These are phyloP conservation scores for Astrocystis sublimbata DNA, from an alignment of 495 filamentous ascomycete genomes.

Conservation along the genomic window DNA sequence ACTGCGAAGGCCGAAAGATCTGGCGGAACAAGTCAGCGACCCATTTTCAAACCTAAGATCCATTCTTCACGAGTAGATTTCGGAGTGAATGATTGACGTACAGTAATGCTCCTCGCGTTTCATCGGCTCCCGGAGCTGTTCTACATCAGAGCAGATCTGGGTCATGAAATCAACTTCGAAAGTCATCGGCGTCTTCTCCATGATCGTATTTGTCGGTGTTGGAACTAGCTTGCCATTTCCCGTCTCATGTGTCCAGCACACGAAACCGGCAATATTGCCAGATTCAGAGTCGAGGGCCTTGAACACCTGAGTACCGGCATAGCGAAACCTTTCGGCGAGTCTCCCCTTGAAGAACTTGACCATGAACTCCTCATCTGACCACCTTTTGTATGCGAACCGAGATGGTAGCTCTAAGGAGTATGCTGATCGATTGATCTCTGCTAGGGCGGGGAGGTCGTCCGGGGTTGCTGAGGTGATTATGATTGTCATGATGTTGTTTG, in stretches of 20 bases:
- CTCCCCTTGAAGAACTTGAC: not conserved
- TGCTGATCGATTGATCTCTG: not conserved
- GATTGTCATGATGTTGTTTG: too few species aligned
- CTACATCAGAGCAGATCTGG: not conserved
- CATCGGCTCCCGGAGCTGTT: not conserved
- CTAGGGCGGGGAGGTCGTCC: not conserved
- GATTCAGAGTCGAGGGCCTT: not conserved
- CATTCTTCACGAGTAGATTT: too few species aligned
- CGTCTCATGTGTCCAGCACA: not conserved
- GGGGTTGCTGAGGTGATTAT: not conserved
- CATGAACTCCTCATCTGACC: not conserved
- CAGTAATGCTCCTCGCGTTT: not conserved
- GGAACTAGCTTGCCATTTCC: not conserved
- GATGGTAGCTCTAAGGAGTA: not conserved
- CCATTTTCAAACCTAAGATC: too few species aligned
- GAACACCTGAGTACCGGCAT: not conserved
- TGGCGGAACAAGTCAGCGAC: too few species aligned
- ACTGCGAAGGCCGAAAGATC: not conserved
- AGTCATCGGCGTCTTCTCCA: not conserved
- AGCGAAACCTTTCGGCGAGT: not conserved
- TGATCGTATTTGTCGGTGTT: not conserved
- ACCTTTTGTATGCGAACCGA: not conserved
- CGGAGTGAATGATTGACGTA: not conserved
- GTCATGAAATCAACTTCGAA: not conserved
- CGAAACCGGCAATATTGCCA: not conserved